phyloP scores from a whole-genome alignment of 345 rosid species.

The Ceriops decandra region DNA sequence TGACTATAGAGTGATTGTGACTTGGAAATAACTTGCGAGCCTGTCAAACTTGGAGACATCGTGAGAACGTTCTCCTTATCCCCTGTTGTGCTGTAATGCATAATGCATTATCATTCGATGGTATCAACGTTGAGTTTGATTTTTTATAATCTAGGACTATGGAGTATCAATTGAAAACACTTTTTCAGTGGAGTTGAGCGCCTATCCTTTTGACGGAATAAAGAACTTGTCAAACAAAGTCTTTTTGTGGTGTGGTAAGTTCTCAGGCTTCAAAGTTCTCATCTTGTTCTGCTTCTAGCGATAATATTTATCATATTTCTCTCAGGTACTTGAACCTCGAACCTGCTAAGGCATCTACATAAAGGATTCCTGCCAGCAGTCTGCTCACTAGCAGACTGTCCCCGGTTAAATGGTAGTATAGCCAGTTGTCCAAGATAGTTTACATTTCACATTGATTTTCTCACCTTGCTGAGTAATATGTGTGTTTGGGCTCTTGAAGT shows the following conservation, averaged over 20 bases:
- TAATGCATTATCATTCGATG: neutral
- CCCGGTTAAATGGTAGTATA: conserved; percentile 62
- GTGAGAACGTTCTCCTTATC: conserved; percentile 29
- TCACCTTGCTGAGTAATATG: neutral
- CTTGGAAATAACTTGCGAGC: conserved; percentile 65
- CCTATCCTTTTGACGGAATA: conserved; percentile 53
- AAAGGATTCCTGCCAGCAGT: conserved; percentile 68
- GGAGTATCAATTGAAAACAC: conserved; percentile 55
- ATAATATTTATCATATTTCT: neutral
- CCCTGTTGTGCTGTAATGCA: neutral
- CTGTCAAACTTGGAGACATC: conserved; percentile 60
- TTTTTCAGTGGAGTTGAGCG: conserved; percentile 50
- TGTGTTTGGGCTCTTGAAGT: conserved; percentile 25
- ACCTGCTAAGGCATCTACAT: conserved; percentile 57
- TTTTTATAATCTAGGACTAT: conserved; percentile 44
- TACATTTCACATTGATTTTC: neutral
- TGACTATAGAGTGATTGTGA: conserved; percentile 69
- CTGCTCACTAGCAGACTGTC: conserved; percentile 55
- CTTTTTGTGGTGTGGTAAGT: conserved; percentile 81
- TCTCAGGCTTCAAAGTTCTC: neutral
- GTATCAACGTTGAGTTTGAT: neutral
- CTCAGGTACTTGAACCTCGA: conserved; percentile 57
- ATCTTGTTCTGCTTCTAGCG: neutral
- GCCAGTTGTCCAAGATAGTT: no score
- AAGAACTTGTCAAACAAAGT: conserved; percentile 61